Evolutionary conservation across 805 yeast genomes (phyloP).

Genomic region (Saccharomyces mikatae): DNA sequence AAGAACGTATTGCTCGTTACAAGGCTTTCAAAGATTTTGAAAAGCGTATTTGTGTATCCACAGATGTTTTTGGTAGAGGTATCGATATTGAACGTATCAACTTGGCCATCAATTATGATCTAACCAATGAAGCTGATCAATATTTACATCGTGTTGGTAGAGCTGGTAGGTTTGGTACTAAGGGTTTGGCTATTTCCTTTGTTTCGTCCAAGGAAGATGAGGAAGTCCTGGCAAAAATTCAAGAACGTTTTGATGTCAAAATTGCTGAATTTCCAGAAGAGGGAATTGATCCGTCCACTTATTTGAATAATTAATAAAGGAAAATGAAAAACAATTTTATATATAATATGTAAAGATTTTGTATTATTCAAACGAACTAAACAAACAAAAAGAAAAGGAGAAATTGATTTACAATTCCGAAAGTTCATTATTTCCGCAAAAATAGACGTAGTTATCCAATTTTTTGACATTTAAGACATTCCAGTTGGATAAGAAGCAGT

Average conservation of each 20-base stretch:
- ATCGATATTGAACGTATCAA: constrained; percentile 98
- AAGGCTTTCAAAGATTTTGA: constrained; percentile 94
- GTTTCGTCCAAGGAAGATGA: constrained; percentile 82
- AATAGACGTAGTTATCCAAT: not conserved
- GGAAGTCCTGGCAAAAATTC: constrained; percentile 83
- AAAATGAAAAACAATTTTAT: not conserved
- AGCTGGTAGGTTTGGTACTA: constrained; percentile 99
- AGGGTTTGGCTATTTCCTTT: constrained; percentile 91
- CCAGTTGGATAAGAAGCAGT: not conserved
- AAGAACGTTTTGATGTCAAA: constrained; percentile 94
- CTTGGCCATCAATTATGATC: constrained; percentile 93
- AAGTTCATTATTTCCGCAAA: not conserved
- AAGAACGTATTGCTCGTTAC: constrained; percentile 95
- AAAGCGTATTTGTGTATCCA: constrained; percentile 96
- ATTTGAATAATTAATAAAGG: constrained; percentile 74
- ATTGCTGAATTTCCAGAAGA: constrained; percentile 93
- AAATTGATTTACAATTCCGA: not conserved
- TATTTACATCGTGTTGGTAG: constrained; percentile 98
- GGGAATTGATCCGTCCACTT: constrained; percentile 95
- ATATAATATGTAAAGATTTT: not conserved
- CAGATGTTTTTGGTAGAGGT: constrained; percentile 99
- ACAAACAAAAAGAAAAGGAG: not conserved
- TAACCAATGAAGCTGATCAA: constrained; percentile 95
- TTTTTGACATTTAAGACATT: not conserved
- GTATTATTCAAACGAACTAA: not conserved